A percentile compares a stretch with the other conserved stretches of the same genome.
Conservation (phyloP, 441 rosid species). For the Biscutella laevigata region DNA sequence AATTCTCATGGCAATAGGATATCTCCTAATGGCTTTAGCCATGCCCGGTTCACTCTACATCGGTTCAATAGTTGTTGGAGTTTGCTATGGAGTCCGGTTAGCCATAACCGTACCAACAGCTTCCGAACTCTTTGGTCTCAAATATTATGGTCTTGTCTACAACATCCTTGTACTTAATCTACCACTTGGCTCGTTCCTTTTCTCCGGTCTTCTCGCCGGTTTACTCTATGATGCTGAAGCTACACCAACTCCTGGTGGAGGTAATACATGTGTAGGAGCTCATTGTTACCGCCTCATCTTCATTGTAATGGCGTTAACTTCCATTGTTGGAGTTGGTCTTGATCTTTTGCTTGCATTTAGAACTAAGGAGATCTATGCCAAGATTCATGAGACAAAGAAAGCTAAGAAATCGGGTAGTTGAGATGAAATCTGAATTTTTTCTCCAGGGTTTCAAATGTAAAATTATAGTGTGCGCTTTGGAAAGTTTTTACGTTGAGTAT, state of each 20-base stretch:
- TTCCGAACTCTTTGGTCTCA: constrained; percentile 50
- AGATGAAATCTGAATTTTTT: too few species aligned
- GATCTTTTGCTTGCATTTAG: constrained; percentile 33
- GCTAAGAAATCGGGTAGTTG: too few species aligned
- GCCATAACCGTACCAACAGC: constrained; percentile 45
- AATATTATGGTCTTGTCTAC: constrained; percentile 45
- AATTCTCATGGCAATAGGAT: constrained; percentile 42
- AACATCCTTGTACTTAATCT: constrained; percentile 45
- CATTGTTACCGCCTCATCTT: constrained; percentile 43
- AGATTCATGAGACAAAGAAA: constrained; percentile 25
- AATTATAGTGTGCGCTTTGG: too few species aligned
- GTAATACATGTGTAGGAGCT: constrained; percentile 46
- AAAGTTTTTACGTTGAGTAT: too few species aligned
- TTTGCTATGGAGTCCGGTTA: constrained; percentile 44
- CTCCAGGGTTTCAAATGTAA: too few species aligned
- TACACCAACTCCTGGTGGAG: constrained; percentile 29
- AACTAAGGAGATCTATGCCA: constrained; percentile 34
- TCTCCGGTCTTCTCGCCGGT: constrained; percentile 49
- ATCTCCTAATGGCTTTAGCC: constrained; percentile 38
- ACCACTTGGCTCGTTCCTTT: constrained; percentile 50
- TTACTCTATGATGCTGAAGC: constrained; percentile 42
- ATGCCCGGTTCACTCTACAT: constrained; percentile 44
- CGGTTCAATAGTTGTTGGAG: constrained; percentile 41
- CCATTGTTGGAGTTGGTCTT: constrained; percentile 35
- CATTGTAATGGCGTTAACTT: constrained; percentile 38